Evolutionary conservation across 805 yeast species (phyloP).

Genomic region (Myxozyma kluyveri): DNA sequence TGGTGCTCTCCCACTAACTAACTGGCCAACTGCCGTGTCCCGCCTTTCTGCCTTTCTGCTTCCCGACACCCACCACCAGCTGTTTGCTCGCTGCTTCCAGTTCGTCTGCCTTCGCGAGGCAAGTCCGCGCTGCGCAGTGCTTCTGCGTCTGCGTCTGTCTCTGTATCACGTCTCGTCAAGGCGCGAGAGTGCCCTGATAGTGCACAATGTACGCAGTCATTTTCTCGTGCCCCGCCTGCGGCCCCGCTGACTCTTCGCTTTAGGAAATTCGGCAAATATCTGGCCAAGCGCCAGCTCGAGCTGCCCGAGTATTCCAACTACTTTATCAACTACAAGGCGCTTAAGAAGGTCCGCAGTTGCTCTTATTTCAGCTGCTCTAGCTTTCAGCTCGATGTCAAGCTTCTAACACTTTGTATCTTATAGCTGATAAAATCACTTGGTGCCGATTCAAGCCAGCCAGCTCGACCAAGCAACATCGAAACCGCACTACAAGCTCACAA

Average conservation of each 20-base stretch:
- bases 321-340: constrained; percentile 90
- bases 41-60: too few species aligned
- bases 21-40: too few species aligned
- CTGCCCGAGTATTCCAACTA: constrained; percentile 92
- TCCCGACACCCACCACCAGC: too few species aligned
- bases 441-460: constrained; percentile 39
- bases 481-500: constrained; percentile 78
- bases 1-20: too few species aligned
- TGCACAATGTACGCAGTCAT: too few species aligned
- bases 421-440: constrained; percentile 76
- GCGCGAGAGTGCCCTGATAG: too few species aligned
- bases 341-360: constrained; percentile 55
- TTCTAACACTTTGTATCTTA: not conserved
- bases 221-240: too few species aligned
- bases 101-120: too few species aligned
- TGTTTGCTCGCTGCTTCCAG: too few species aligned
- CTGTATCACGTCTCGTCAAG: too few species aligned
- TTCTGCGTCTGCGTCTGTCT: too few species aligned
- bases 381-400: not conserved
- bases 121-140: too few species aligned
- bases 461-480: constrained; percentile 42
- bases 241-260: not conserved
- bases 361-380: not conserved
- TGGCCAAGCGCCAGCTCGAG: constrained; percentile 91
- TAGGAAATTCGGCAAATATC: constrained; percentile 91